Base-by-base conservation (phyloP, 768 basidiomycete genomes). In the Hebeloma cylindrosporum region DNA sequence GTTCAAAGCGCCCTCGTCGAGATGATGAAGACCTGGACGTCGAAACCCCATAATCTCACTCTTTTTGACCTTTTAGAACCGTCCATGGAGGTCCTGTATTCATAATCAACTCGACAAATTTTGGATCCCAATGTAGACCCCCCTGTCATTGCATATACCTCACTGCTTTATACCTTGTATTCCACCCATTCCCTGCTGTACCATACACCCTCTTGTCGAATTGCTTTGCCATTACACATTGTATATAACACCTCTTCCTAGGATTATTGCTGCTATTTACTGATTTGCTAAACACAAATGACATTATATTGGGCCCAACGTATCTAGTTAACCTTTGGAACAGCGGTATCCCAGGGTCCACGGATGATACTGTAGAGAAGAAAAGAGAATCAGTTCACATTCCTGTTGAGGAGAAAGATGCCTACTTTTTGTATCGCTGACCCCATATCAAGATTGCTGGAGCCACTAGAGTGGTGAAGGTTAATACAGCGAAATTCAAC, bases 341-440 rank as follows among this genome's bases (percentile, higher is more conserved):
- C 77, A 21, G 90, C 90, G 20, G 88, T 86, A 62, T 93, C 91
- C 91, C 91, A 93, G 50, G 89, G 86, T 7, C 91, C 91, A 48
- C 87, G 79, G 62, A 93, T 85, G 67, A 91, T 88, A 63, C 90
- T 93, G 46, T 48, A 35, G 42, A 54, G 25, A 50, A 45, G 40
- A 7, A n/a, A 47, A 43, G 21, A 44, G 41, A n/a, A n/a, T 45
- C 18, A 33, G 38, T 37, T 32, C 40, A 45, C 29, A 50, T 42
- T 46, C 40, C 40, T 17, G 43, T 39, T 37, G 30, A 47, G 47
- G 45, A 53, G 53, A 41, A 41, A 41, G 20, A 27, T 27, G 73
- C 84, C 28, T 58, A 82, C 88, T 93, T 92, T 72, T 93, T 93
- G 70, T 80, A 90, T 62, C 76, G 75, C 66, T 93, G 88, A 3